Evolutionary conservation across 306 rosid species (phyloP), one percentile per base, ranked within the genome.

Genomic region (Prunus padus): DNA sequence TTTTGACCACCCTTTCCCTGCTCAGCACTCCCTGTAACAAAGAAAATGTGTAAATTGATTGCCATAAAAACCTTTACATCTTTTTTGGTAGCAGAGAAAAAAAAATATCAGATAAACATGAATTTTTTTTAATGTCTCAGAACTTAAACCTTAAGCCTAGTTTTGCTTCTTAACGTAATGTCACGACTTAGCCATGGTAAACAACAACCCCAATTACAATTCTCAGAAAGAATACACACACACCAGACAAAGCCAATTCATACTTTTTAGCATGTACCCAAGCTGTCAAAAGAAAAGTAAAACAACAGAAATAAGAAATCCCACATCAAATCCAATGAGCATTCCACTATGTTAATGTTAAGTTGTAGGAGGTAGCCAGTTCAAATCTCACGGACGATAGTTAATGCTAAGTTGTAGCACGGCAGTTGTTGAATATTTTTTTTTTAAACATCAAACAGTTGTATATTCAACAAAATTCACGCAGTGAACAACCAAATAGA

Each of bases 1-100:
- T 67, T 67, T 57, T 19, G 51, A 23, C n/a, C 80, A 12, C 4
- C 33, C 25, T 79, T 73, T 14, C 15, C 82, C 25, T 31, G 61
- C 47, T 65, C 70, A 66, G 31, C 33, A 22, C 42, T 73, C 5
- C 54, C 65, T 79, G 74, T 22, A 73, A 63, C 20, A 4, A 55
- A 8, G 45, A 5, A 20, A 49, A 49, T 4, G 9, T 1, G 4
- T 22, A 6, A 55, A 22, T 40, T 15, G 9, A 33, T 14, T 15
- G 30, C 11, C 31, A 30, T 2, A 18, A 30, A 30, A 30, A 31
- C 16, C 25, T 70, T 31, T 1, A 11, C 47, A 52, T 52, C 62
- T 49, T 28, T 28, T 51, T 8, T 0, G 30, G 44, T 50, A 3
- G 23, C 74, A 52, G 30, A 51, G 28, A 6, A 0, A 16, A 25